Evolutionary conservation across 495 filamentous ascomycete genomes (phyloP), one percentile per base, ranked within the genome.

Genomic region (Aspergillus campestris): DNA sequence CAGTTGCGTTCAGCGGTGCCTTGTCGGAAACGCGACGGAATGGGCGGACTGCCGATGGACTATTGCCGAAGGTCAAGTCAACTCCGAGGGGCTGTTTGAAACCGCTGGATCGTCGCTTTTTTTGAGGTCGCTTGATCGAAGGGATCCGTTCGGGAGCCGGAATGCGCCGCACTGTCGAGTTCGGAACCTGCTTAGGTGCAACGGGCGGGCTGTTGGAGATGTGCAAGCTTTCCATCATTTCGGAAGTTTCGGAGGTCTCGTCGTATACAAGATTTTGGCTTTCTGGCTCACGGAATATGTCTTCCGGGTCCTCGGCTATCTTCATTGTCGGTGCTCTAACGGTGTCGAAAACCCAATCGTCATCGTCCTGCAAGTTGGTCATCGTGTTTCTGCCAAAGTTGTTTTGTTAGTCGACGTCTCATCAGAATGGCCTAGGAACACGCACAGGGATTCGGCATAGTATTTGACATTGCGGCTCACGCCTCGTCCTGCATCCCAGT

Each of bases 281-380:
- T n/a, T 64, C 61, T 13, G 59, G 53, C 10, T 65, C 64, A n/a
- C 52, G 47, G 10, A 57, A 55, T 11, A 56, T 59, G 40, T 66
- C 64, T 31, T 67, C 64, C 1, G 57, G 59, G 27, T 63, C 59
- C 37, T 70, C 64, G 30, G 61, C 64, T 7, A 65, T 64, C 48
- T 61, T 62, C 57, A 76, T 71, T 2, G 66, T 69, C 12, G 74
- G 63, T 18, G 79, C 83, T 59, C 86, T 91, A 53, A 99, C 79
- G 0, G 92, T 99, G 55, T 96, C 92, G 57, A 99, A 99, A n/a
- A 96, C 83, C 92, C 92, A 99, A 42, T 87, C 87, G 53, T 95
- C 89, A 12, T 83, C 73, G 13, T 89, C 83, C 13, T 78, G 72
- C n/a, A 58, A 52, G 1, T 54, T 57, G 72, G 74, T 41, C 73